phyloP scores from a whole-genome alignment of 768 basidiomycete genomes.

The Kockovaella imperatae region DNA sequence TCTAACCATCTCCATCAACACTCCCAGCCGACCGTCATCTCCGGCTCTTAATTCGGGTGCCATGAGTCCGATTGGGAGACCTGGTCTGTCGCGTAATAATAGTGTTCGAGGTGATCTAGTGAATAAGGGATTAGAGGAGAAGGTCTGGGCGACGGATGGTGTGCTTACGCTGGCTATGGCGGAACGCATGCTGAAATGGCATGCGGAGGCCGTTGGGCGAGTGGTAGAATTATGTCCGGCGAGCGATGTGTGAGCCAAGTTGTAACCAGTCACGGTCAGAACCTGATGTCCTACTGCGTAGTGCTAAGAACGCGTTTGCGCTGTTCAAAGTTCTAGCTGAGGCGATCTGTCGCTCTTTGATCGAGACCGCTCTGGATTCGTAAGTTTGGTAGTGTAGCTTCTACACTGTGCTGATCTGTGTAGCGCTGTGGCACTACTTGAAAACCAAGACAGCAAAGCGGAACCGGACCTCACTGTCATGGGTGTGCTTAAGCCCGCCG shows the following conservation, averaged over 20 bases:
- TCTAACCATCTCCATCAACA: conserved; percentile 64
- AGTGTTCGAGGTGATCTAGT: conserved; percentile 17
- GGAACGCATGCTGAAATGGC: conserved; percentile 92
- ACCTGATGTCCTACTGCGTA: too few relatives aligned
- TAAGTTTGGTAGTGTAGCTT: conserved; percentile 45
- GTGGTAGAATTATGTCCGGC: conserved; percentile 79
- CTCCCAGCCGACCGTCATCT: neutral
- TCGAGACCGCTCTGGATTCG: conserved; percentile 91
- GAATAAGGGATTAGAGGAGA: conserved; percentile 54
- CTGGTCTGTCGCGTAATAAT: conserved; percentile 15
- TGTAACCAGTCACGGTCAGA: neutral
- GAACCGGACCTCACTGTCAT: conserved; percentile 74
- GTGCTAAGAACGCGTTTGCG: conserved; percentile 80
- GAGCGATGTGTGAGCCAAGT: conserved; percentile 82
- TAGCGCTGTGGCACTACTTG: conserved; percentile 65
- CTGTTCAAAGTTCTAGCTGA: conserved; percentile 79
- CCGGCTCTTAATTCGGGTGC: neutral
- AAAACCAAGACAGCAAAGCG: conserved; percentile 62
- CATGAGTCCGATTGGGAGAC: conserved; percentile 9
- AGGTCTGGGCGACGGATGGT: conserved; percentile 72
- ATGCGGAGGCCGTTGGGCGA: conserved; percentile 91
- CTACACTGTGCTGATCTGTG: neutral
- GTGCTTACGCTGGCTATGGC: conserved; percentile 64
- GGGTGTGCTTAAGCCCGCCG: conserved; percentile 59
- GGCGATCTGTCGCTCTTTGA: conserved; percentile 68